These are phyloP conservation scores for Globisporangium irregulare DNA, from an alignment of 352 stramenopile genomes.

Conservation along the genomic window DNA sequence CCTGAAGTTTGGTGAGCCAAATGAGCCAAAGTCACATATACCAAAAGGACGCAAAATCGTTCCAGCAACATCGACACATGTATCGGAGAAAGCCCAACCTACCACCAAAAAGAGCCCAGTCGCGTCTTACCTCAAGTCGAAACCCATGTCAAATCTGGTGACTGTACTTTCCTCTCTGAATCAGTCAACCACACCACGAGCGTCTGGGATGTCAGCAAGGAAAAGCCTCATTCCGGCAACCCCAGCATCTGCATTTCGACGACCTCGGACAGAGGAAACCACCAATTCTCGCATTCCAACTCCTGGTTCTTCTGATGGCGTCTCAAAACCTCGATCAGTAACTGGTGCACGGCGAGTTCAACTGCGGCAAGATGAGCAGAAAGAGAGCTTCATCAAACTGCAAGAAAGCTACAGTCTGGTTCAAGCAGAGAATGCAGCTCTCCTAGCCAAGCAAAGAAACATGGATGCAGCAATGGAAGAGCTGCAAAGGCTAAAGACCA, in stretches of 20 bases:
- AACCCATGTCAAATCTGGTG: slow-evolving; percentile 12
- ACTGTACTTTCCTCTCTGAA: slow-evolving; percentile 13
- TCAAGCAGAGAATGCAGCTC: slow-evolving; percentile 3
- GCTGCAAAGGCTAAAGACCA: not conserved
- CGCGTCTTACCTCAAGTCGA: not conserved
- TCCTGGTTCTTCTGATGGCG: not conserved
- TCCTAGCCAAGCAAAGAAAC: slow-evolving; percentile 4
- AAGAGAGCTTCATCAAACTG: slow-evolving; percentile 7
- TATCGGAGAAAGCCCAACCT: not conserved
- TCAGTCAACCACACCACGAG: not conserved
- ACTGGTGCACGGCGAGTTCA: slow-evolving; percentile 2
- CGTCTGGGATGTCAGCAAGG: not conserved
- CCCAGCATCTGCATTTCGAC: not conserved
- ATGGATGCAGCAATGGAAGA: not conserved
- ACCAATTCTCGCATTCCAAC: slow-evolving; percentile 12
- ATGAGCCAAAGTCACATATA: slow-evolving; percentile 6
- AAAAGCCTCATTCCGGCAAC: slow-evolving; percentile 8
- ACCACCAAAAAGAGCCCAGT: slow-evolving; percentile 13
- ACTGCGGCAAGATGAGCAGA: not conserved
- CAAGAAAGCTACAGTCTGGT: slow-evolving; percentile 8
- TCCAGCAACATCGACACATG: not conserved
- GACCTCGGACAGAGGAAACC: not conserved
- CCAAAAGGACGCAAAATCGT: not conserved
- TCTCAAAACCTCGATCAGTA: not conserved
- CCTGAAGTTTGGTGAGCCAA: slow-evolving; percentile 23